Evolutionary conservation across 106 monocot species (phyloP), one percentile per base, ranked within the genome.

Genomic region (Dendrobium officinale): DNA sequence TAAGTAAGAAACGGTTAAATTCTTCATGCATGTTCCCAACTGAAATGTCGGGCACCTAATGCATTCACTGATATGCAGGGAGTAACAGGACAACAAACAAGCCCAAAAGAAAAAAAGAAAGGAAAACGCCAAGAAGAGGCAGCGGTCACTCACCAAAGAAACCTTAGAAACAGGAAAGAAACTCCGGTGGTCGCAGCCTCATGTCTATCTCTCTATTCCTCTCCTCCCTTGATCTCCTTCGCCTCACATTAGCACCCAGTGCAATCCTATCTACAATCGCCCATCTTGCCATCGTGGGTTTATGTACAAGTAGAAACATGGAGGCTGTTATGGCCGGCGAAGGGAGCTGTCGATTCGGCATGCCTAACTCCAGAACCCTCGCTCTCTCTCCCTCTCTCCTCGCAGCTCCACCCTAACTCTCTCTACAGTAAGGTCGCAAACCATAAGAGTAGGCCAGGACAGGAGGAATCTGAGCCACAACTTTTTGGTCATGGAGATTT

Each of bases 391-490:
- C 40, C 58, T 75, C 80, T 33, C 26, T 68, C 75, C 44, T 70
- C 49, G 20, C 76, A 49, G 20, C 26, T 45, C 45, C n/a, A 24
- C 75, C 75, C 75, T 29, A 76, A 76, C 76, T 27, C 74, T 74
- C 76, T 76, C 27, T 49, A 47, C 76, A 42, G 74, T 74, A 43
- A 42, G 41, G 43, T n/a, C 18, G 41, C 74, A 74, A n/a, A 74
- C 74, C 43, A n/a, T 44, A 74, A 74, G 26, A 76, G 47, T 74
- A 74, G 76, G 76, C 76, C 76, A 37, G 58, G 81, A 89, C 76
- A 26, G 58, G 81, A 88, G 77, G 82, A 87, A 91, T 88, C 84
- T 89, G 82, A 86, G 89, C 93, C 93, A 93, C 91, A 59, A 91
- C 55, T 84, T 77, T 83, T 81, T 80, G 80, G 84, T 88, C 64